phyloP scores from a whole-genome alignment of 108 stramenopile genomes.

The Cylindrotheca closterium region DNA sequence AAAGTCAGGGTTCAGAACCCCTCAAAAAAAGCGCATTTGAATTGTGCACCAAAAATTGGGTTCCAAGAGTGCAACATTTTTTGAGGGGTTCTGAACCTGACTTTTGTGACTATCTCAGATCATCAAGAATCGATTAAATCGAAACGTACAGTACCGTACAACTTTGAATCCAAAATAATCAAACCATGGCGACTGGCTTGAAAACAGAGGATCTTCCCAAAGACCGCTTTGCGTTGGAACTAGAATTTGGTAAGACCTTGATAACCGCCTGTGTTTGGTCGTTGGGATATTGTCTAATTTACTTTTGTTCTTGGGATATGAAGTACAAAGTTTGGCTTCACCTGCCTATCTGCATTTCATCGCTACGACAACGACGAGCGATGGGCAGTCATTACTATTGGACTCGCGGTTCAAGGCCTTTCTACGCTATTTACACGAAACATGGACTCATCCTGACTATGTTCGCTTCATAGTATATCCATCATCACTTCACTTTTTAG shows the following conservation, averaged over 20 bases:
- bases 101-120: no score
- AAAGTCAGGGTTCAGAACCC: no score
- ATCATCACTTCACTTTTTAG: slow-evolving; percentile 80
- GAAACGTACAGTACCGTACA: neutral
- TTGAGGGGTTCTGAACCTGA: no score
- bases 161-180: neutral
- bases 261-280: neutral
- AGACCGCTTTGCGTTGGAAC: slow-evolving; percentile 61
- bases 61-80: no score
- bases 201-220: slow-evolving; percentile 33
- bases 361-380: slow-evolving; percentile 51
- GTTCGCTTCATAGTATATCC: slow-evolving; percentile 75
- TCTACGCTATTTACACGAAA: slow-evolving; percentile 65
- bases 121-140: no score
- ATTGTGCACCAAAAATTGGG: no score
- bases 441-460: slow-evolving; percentile 82
- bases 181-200: slow-evolving; percentile 3
- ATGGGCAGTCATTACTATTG: slow-evolving; percentile 42
- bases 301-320: neutral
- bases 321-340: slow-evolving; percentile 78
- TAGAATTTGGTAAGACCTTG: slow-evolving; percentile 44
- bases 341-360: slow-evolving; percentile 87
- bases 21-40: no score
- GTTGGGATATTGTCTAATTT: neutral
- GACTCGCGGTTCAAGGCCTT: slow-evolving; percentile 72